Base-by-base conservation (phyloP, 164 flowering plant genomes). In the Platanus orientalis region DNA sequence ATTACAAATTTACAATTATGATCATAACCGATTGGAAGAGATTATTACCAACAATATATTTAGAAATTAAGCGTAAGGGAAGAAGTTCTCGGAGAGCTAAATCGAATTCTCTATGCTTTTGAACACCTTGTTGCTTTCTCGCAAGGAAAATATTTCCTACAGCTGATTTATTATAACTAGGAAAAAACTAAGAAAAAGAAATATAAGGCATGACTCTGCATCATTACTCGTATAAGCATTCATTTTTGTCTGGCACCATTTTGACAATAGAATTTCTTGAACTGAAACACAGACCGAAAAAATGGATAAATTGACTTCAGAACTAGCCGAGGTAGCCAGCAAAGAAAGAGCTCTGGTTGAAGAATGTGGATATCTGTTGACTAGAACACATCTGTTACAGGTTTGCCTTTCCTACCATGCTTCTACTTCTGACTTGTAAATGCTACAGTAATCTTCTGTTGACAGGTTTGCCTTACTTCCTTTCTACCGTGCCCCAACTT, bases 291-390 rank as follows among this genome's bases (percentile, higher is more conserved):
- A 91, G 97, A 87, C 89, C 14, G 78, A 74, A 71, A 83, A 80
- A 73, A 63, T 76, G 69, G 86, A 80, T 54, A 62, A 4, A 20
- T 73, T 79, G 53, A 69, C 76, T 30, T 83, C 91, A 53, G 84
- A 83, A 55, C 68, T 92, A 48, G 94, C 96, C 3, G 75, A 71
- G 45, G 77, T 82, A 47, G 67, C 45, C 48, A 74, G 77, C n/a
- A 74, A 73, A 45, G 96, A 87, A 75, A 81, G 69, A 69, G 76
- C 76, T 30, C 66, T 78, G 20, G 57, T 82, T 42, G 88, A 84
- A 69, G 96, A 86, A 69, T 83, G 94, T 68, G 87, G 83, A 58
- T 77, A 72, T 68, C 48, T 86, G 34, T 65, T 89, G 53, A 69
- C 78, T 5, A 80, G 48, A 58, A 72, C 76, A 65, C 58, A 78